phyloP scores from a whole-genome alignment of 2,329 filamentous ascomycete species.

The Gaeumannomyces sp. region DNA sequence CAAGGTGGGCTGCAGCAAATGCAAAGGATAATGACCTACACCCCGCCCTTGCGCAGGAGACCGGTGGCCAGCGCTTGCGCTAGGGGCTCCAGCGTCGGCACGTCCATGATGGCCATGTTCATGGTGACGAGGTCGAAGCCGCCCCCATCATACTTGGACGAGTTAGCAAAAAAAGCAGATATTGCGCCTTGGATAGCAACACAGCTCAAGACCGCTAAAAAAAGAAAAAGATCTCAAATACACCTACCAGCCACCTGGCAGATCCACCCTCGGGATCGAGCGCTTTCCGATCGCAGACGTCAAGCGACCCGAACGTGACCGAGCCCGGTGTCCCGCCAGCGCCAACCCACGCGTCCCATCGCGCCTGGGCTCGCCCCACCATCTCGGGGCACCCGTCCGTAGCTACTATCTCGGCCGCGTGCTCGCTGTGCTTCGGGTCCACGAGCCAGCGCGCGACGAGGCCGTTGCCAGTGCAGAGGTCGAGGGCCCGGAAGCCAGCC shows the following conservation, averaged over 20 bases:
- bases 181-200: too few species aligned
- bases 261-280: background rate
- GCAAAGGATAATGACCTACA: slow-evolving; percentile 27
- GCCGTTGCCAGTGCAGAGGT: slow-evolving; percentile 45
- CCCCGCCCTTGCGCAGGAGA: slow-evolving; percentile 33
- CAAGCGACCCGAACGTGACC: slow-evolving; percentile 28
- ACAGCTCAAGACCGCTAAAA: too few species aligned
- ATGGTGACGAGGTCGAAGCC: slow-evolving; percentile 38
- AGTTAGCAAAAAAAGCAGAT: slow-evolving; percentile 2
- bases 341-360: slow-evolving; percentile 11
- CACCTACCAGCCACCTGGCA: slow-evolving; percentile 7
- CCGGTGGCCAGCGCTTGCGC: slow-evolving; percentile 30
- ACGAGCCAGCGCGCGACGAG: slow-evolving; percentile 39
- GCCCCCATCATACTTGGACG: slow-evolving; percentile 14
- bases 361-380: slow-evolving; percentile 28
- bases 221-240: too few species aligned
- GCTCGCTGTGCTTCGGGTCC: slow-evolving; percentile 15
- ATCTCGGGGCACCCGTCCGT: slow-evolving; percentile 38
- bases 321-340: slow-evolving; percentile 11
- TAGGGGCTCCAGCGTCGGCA: slow-evolving; percentile 35
- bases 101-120: slow-evolving; percentile 45
- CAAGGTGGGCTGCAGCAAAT: too few species aligned
- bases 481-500: slow-evolving; percentile 30
- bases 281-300: slow-evolving; percentile 28
- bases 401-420: slow-evolving; percentile 30